phyloP scores from a whole-genome alignment of 345 rosid species.

The Dipteronia sinensis region DNA sequence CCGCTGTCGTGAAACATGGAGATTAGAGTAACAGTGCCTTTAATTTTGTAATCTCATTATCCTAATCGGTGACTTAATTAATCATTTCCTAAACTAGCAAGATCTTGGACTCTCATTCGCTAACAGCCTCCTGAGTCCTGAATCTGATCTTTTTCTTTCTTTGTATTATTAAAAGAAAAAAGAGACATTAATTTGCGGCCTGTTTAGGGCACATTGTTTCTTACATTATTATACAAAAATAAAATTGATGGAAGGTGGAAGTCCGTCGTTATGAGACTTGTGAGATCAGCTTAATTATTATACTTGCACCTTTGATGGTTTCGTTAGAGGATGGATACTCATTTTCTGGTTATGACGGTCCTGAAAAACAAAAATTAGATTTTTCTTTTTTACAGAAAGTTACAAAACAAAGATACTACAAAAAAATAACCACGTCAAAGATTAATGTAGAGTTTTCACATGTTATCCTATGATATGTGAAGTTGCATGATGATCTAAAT shows the following conservation, averaged over 20 bases:
- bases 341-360: no score
- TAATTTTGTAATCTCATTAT: slow-evolving; percentile 1
- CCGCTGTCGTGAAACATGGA: not conserved
- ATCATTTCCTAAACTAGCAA: slow-evolving; percentile 23
- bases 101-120: not conserved
- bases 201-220: not conserved
- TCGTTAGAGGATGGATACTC: no score
- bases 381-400: no score
- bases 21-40: not conserved
- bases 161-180: not conserved
- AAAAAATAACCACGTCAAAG: no score
- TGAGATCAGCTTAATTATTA: not conserved
- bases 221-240: not conserved
- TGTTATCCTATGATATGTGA: not conserved
- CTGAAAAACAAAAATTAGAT: no score
- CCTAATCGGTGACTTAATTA: slow-evolving; percentile 9
- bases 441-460: no score
- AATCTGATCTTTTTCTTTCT: not conserved
- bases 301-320: not conserved
- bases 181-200: not conserved
- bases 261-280: not conserved
- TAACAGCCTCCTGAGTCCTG: not conserved
- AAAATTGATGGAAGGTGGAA: not conserved
- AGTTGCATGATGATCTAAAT: no score
- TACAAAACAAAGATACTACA: no score